phyloP scores from a whole-genome alignment of 495 filamentous ascomycete species.

The Trichoderma reesei region DNA sequence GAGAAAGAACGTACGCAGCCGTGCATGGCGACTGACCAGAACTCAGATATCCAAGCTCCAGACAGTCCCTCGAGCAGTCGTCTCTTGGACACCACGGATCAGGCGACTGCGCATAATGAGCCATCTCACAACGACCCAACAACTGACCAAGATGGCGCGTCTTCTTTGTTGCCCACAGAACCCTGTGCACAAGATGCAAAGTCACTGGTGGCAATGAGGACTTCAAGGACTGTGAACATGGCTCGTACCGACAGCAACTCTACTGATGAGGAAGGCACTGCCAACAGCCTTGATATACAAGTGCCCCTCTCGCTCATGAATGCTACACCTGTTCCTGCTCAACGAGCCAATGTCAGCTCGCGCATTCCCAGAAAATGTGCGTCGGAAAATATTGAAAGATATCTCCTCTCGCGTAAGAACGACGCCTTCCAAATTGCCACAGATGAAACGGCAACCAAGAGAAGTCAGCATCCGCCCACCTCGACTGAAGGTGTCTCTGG shows the following conservation, averaged over 20 bases:
- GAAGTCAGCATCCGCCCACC: background rate
- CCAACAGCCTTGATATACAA: background rate
- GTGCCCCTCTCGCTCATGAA: background rate
- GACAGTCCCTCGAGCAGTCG: background rate
- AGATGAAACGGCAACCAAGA: constrained; percentile 7
- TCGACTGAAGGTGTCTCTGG: background rate
- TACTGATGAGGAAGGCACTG: constrained; percentile 1
- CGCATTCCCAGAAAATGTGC: background rate
- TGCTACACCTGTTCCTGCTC: background rate
- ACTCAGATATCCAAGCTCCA: background rate
- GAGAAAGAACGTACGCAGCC: too few relatives aligned
- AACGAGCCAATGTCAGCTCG: background rate
- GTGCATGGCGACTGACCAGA: background rate
- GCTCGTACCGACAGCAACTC: background rate
- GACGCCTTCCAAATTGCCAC: background rate
- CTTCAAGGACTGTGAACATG: background rate
- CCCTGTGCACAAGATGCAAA: background rate
- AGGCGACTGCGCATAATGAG: background rate
- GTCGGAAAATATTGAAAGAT: background rate
- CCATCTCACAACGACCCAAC: background rate
- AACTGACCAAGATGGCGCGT: background rate
- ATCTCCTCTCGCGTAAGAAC: background rate
- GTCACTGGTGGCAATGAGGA: background rate
- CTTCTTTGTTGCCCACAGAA: background rate
- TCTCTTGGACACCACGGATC: background rate